phyloP scores from a whole-genome alignment of 176 grass and related monocot genomes.

The Triticum turgidum region DNA sequence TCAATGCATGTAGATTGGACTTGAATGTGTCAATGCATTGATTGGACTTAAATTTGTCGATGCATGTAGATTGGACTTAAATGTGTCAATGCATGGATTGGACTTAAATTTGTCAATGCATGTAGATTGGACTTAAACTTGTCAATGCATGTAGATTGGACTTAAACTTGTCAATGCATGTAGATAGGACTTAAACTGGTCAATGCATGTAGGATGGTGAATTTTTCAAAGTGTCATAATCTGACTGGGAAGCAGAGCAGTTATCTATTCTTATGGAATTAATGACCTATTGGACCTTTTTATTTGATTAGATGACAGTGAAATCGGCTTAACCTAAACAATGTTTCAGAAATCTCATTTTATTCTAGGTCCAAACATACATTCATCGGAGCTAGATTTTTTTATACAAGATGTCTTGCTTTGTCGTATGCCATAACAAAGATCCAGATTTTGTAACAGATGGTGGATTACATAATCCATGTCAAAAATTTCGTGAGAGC shows the following conservation, averaged over 20 bases:
- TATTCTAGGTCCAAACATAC: no score
- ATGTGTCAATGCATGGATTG: no score
- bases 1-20: slow-evolving; percentile 6
- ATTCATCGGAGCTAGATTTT: background rate
- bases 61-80: no score
- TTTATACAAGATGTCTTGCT: background rate
- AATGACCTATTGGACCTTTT: background rate
- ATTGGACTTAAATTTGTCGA: no score
- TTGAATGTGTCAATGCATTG: background rate
- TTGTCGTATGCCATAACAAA: background rate
- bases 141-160: no score
- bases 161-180: no score
- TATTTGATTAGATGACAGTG: background rate
- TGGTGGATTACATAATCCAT: slow-evolving; percentile 1
- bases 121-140: no score
- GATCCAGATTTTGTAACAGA: slow-evolving; percentile 1
- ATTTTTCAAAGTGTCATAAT: background rate
- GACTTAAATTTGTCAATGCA: no score
- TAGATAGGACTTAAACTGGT: background rate
- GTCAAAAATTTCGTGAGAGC: background rate
- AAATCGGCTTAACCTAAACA: background rate
- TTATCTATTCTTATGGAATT: background rate
- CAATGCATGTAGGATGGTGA: background rate
- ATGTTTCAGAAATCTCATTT: slow-evolving; percentile 11
- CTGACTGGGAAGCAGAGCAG: background rate